These are phyloP conservation scores for Talaromyces sp. DNA, from an alignment of 2,329 filamentous ascomycete species.

Conservation along the genomic window DNA sequence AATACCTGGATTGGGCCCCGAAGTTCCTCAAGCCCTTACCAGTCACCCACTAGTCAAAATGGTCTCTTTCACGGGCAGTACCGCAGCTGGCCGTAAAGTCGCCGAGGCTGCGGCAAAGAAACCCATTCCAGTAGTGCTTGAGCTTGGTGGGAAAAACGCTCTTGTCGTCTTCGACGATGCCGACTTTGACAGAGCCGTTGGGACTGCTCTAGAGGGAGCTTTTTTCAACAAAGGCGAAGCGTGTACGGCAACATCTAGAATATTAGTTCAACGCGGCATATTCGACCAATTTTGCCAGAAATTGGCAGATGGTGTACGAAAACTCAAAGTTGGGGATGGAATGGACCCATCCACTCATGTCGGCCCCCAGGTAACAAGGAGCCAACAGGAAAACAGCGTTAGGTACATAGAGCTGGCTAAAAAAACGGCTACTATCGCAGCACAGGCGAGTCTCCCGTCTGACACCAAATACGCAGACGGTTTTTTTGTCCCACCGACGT, in stretches of 20 bases:
- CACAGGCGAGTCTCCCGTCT: neutral
- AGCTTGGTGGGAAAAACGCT: slow-evolving; percentile 33
- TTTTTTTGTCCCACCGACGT: slow-evolving; percentile 23
- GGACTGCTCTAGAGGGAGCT: slow-evolving; percentile 18
- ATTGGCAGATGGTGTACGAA: neutral
- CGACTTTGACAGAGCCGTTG: slow-evolving; percentile 26
- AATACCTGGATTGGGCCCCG: slow-evolving; percentile 13
- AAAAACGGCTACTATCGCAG: neutral
- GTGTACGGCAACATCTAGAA: slow-evolving; percentile 16
- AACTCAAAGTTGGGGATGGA: too few relatives aligned
- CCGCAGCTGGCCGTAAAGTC: slow-evolving; percentile 28
- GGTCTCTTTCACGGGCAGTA: slow-evolving; percentile 29
- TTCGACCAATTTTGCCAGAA: too few relatives aligned
- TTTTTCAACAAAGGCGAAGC: slow-evolving; percentile 20
- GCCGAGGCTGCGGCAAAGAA: slow-evolving; percentile 26
- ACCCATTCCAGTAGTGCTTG: slow-evolving; percentile 28
- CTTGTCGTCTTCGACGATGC: slow-evolving; percentile 28
- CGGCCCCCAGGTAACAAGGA: neutral
- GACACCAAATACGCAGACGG: slow-evolving; percentile 4
- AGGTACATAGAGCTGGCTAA: too few relatives aligned
- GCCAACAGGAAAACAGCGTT: too few relatives aligned
- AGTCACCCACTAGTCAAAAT: slow-evolving; percentile 25
- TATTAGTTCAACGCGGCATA: slow-evolving; percentile 14
- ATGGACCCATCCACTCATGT: neutral
- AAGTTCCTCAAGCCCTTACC: slow-evolving; percentile 22